Evolutionary conservation across 2,329 filamentous ascomycete species (phyloP), one percentile per base, ranked within the genome.

Genomic region (Diaporthe vaccinii): DNA sequence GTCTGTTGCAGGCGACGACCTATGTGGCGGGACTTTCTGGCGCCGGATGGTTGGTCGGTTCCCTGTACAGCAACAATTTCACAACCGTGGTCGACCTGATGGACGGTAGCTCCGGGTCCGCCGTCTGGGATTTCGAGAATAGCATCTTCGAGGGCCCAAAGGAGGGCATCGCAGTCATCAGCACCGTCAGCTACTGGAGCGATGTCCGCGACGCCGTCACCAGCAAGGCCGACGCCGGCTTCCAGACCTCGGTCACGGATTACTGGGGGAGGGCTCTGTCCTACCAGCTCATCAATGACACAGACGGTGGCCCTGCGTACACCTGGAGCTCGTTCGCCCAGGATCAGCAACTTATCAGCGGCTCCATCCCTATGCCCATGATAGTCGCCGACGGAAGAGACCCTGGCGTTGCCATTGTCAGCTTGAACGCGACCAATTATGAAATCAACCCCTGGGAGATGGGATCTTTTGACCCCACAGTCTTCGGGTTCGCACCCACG

Each of bases 251-350:
- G 12, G 88, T 98, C 74, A 98, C 96, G 0, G 96, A 98, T 85
- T 95, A 95, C 83, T 98, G 95, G 93, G 94, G 94, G 39, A 93
- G 95, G 75, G 94, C 94, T 62, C 88, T 98, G n/a, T 93, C 93
- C 1, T 97, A 93, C 84, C 95, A 98, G 84, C 89, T 98, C 65
- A 90, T 98, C 81, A 94, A 96, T 81, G 93, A 91, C 8, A 89
- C 88, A 1, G 85, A 94, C 76, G 96, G 95, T 53, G 95, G 94
- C 0, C 91, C 93, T 20, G 88, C 87, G 20, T 95, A 93, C 80
- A 98, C 95, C 5, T 98, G 93, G 86, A 97, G 95, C 4, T 97
- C 94, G 4, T 86, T 87, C 79, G 85, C 82, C 84, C 83, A 76
- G 83, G 85, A 80, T 82, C 81, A 83, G 61, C 79, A 82, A 75